Percentiles rank a stretch among this genome's conserved stretches.
Conservation (phyloP, 306 rosid species). For the Dalbergia cultrata region DNA sequence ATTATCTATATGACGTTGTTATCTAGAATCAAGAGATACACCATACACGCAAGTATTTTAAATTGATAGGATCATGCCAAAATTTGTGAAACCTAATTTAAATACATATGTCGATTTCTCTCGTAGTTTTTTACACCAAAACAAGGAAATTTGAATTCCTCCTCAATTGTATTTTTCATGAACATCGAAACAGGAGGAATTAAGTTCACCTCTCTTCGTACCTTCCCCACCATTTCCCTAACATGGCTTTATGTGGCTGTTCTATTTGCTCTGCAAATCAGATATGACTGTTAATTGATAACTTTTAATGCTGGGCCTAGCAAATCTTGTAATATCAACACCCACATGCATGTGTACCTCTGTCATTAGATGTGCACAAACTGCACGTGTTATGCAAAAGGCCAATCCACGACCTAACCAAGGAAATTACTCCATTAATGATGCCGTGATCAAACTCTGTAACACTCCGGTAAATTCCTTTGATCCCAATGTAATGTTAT, state of each 20-base stretch:
- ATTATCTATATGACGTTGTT: too few relatives aligned
- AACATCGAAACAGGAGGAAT: not conserved
- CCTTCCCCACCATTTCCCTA: not conserved
- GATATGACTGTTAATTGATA: constrained; percentile 1
- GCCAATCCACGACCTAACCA: not conserved
- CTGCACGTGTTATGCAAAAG: constrained; percentile 40
- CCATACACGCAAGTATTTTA: too few relatives aligned
- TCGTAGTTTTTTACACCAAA: not conserved
- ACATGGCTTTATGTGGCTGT: not conserved
- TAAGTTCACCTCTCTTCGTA: not conserved
- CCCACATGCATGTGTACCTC: constrained; percentile 44
- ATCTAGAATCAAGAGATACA: too few relatives aligned
- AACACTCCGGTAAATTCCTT: not conserved
- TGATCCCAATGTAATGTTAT: not conserved
- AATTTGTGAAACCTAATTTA: too few relatives aligned
- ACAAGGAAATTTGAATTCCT: not conserved
- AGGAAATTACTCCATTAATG: not conserved
- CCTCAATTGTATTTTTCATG: not conserved
- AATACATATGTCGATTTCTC: too few relatives aligned
- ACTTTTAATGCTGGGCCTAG: constrained; percentile 24
- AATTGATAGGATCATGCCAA: too few relatives aligned
- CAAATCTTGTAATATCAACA: constrained; percentile 36
- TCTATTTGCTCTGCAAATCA: not conserved
- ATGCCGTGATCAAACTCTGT: not conserved
- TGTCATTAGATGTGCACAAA: constrained; percentile 21